A percentile compares a stretch with the other conserved stretches of the same genome.
These are phyloP conservation scores for Fragaria ananassa DNA, from an alignment of 306 rosid species.

Conservation along the genomic window DNA sequence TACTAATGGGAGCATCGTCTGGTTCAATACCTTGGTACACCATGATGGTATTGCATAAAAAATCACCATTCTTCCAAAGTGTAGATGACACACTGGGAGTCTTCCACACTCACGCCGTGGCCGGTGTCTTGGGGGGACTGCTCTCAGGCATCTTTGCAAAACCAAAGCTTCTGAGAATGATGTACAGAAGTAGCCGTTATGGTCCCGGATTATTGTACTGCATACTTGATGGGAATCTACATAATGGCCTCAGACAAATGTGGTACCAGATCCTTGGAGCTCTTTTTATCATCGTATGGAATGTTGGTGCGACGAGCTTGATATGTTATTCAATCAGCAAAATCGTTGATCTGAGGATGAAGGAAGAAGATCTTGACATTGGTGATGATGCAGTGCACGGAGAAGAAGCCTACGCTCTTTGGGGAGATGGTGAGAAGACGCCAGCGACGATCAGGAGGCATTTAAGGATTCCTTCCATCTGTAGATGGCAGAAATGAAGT, in stretches of 20 bases:
- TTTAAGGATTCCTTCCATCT: conserved; percentile 34
- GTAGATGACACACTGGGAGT: conserved; percentile 78
- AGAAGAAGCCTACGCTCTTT: conserved; percentile 68
- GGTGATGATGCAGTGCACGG: conserved; percentile 79
- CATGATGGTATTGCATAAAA: conserved; percentile 67
- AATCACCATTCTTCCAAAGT: conserved; percentile 41
- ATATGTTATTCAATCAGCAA: conserved; percentile 44
- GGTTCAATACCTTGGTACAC: conserved; percentile 60
- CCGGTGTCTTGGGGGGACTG: conserved; percentile 54
- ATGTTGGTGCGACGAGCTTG: conserved; percentile 51
- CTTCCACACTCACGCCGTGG: conserved; percentile 76
- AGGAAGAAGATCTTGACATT: conserved; percentile 59
- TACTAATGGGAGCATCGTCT: conserved; percentile 38
- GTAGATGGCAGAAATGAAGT: conserved; percentile 8
- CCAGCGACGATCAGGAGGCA: conserved; percentile 28
- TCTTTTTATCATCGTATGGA: conserved; percentile 50
- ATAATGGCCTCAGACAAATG: conserved; percentile 35
- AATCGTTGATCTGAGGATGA: conserved; percentile 54
- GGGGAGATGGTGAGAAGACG: conserved; percentile 73
- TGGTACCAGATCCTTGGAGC: conserved; percentile 56
- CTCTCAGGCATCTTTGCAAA: conserved; percentile 66
- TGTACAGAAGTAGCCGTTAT: conserved; percentile 25
- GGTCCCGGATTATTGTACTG: conserved; percentile 40
- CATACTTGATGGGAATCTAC: not conserved
- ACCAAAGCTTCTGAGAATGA: conserved; percentile 37